These are phyloP conservation scores for Silene noctiflora DNA, from an alignment of 179 eudicot genomes.

Conservation along the genomic window DNA sequence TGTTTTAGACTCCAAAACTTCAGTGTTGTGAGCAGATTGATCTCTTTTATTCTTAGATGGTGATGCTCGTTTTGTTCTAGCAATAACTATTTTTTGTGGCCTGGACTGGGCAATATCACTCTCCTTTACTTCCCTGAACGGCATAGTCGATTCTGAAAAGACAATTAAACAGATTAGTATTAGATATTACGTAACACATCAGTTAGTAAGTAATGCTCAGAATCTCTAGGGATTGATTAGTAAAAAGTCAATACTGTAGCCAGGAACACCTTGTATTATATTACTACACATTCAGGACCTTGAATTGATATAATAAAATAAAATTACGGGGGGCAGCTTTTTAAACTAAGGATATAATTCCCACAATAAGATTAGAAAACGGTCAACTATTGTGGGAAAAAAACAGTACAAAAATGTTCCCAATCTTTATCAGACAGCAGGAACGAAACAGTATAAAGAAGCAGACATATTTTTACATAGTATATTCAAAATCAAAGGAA, in stretches of 20 bases:
- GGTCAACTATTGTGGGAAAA: background rate
- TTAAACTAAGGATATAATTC: background rate
- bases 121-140: slow-evolving; percentile 49
- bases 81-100: slow-evolving; percentile 36
- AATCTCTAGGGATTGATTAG: slow-evolving; percentile 4
- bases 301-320: background rate
- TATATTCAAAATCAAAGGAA: background rate
- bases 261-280: slow-evolving; percentile 6
- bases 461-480: background rate
- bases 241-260: background rate
- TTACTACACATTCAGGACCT: background rate
- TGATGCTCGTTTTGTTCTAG: slow-evolving; percentile 46
- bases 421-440: background rate
- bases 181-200: background rate
- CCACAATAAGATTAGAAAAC: too few relatives aligned
- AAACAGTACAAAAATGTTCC: background rate
- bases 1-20: slow-evolving; percentile 41
- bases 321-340: background rate
- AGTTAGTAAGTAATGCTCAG: background rate
- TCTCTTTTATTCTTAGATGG: slow-evolving; percentile 50
- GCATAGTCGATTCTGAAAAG: slow-evolving; percentile 46
- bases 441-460: background rate
- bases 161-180: slow-evolving; percentile 14
- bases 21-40: slow-evolving; percentile 24
- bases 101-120: slow-evolving; percentile 44